Evolutionary conservation across 2,329 filamentous ascomycete genomes (phyloP), one percentile per base, ranked within the genome.

Genomic region (Ceratocystis diversiconidia): DNA sequence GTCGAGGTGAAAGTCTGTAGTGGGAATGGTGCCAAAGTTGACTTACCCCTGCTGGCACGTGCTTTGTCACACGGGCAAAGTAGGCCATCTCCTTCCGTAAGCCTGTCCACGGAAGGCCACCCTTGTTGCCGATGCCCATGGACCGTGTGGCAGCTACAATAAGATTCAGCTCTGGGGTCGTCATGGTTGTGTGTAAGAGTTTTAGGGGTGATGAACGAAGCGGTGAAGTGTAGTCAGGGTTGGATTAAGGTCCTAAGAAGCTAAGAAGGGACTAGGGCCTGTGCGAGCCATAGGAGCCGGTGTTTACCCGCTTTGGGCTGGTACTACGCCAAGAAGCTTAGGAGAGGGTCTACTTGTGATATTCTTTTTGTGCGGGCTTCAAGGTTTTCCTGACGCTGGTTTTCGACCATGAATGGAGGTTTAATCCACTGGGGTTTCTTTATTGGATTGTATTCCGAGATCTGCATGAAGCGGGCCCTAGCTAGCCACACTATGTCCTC

Each of bases 51-150:
- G 74, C 70, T 28, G 80, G 78, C 0, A 83, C 73, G 17, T 86
- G 84, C 71, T 89, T 90, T 2, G 92, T 97, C 50, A 96, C 87
- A 67, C 92, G 86, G 19, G 90, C 88, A 74, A 99, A 99, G 75
- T 96, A 97, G 48, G 85, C 85, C 90, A 99, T 96, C 76, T 99
- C 94, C 69, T 88, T 86, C 75, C 86, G 89, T 43, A 97, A 82
- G 55, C 88, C 87, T 0, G 87, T 89, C 94, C 94, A 99, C 3
- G 94, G 94, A 65, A 99, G 84, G 2, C 80, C 82, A 68, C 90
- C 90, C 67, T 81, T 80, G 60, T 83, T 80, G 67, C 94, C 94
- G 71, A 99, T 97, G 73, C 94, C 94, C 79, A 96, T 89, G 71
- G 80, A 84, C 63, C 87, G 86, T n/a, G 92, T 95, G 19, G 92